Conservation (phyloP, 2,329 filamentous ascomycete species). For the Colletotrichum spaethianum region DNA sequence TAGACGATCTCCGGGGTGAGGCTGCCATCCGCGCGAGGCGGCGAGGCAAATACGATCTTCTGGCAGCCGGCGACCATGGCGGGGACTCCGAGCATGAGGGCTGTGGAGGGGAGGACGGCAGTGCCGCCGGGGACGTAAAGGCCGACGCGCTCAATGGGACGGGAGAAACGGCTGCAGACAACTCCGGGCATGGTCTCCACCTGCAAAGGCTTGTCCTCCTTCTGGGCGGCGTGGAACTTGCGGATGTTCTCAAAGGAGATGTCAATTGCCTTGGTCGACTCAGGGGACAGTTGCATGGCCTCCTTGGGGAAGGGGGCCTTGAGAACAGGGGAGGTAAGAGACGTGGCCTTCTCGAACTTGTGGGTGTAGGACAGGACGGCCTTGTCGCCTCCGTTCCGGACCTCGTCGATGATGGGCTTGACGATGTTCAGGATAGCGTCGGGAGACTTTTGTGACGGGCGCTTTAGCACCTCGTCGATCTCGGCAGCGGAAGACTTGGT, state of each 20-base stretch:
- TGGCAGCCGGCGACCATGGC: conserved; percentile 98
- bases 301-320: conserved; percentile 88
- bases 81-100: conserved; percentile 97
- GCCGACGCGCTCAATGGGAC: conserved; percentile 95
- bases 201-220: conserved; percentile 83
- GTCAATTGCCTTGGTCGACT: conserved; percentile 94
- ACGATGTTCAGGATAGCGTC: conserved; percentile 94
- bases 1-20: conserved; percentile 98
- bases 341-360: conserved; percentile 97
- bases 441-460: conserved; percentile 95
- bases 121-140: conserved; percentile 97
- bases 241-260: conserved; percentile 94
- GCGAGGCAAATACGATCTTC: conserved; percentile 93
- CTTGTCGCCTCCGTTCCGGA: conserved; percentile 86
- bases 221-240: conserved; percentile 93
- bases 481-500: conserved; percentile 73
- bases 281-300: conserved; percentile 83
- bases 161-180: conserved; percentile 90
- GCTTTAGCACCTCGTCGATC: conserved; percentile 82
- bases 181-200: conserved; percentile 99
- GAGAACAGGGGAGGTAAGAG: conserved; percentile 88
- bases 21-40: conserved; percentile 89
- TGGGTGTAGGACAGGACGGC: conserved; percentile 94
- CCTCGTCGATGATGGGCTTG: conserved; percentile 90
- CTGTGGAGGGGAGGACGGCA: conserved; percentile 95